Evolutionary conservation across 2,329 filamentous ascomycete genomes (phyloP).

Genomic region (Tolypocladium ovalisporum): DNA sequence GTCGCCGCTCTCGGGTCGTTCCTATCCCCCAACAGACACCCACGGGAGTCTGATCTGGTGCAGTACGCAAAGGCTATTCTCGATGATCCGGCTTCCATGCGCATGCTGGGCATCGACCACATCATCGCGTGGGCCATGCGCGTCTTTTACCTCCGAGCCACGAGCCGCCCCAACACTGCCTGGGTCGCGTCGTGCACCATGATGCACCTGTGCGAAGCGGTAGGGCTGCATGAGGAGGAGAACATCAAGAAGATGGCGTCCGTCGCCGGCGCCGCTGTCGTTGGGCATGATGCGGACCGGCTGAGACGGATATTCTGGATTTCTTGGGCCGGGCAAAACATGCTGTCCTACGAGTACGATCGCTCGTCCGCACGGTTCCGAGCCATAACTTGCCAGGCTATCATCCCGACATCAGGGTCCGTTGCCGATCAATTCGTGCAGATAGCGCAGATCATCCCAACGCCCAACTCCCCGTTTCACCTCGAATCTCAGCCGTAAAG

Average conservation of each 20-base stretch:
- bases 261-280: constrained; percentile 4
- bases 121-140: constrained; percentile 10
- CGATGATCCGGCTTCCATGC: constrained; percentile 12
- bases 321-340: constrained; percentile 9
- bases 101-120: constrained; percentile 8
- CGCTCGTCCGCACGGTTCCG: constrained; percentile 10
- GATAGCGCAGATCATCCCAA: constrained; percentile 9
- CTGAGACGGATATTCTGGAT: constrained; percentile 12
- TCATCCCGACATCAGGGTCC: constrained; percentile 6
- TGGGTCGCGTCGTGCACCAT: constrained; percentile 12
- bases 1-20: constrained; percentile 13
- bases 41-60: constrained; percentile 9
- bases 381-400: constrained; percentile 8
- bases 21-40: constrained; percentile 8
- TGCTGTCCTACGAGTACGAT: constrained; percentile 12
- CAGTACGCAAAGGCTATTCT: constrained; percentile 11
- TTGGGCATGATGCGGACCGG: constrained; percentile 8
- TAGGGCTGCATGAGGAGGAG: constrained; percentile 11
- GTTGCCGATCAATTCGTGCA: constrained; percentile 11
- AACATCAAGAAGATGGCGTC: constrained; percentile 11
- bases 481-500: constrained; percentile 5
- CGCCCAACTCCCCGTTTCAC: constrained; percentile 9
- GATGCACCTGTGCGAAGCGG: constrained; percentile 11
- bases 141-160: constrained; percentile 10
- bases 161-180: constrained; percentile 10